phyloP scores from a whole-genome alignment of 2,329 filamentous ascomycete species.

The Fusarium graminum region DNA sequence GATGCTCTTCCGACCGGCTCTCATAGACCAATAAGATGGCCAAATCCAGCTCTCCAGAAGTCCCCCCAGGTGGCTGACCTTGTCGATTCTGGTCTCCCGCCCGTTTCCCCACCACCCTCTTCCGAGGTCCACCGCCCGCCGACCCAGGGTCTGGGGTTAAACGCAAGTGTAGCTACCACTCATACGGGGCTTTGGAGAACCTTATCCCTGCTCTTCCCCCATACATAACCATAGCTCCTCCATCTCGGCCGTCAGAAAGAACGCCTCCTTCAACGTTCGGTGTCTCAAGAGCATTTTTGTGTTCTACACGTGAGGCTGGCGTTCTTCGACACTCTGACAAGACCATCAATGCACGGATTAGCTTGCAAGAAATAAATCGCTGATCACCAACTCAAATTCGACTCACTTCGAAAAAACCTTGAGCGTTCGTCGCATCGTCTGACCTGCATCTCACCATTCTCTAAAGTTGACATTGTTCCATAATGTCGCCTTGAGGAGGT shows the following conservation, averaged over 20 bases:
- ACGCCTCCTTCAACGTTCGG: slow-evolving; percentile 36
- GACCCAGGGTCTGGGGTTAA: slow-evolving; percentile 45
- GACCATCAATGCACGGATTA: not conserved
- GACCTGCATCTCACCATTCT: slow-evolving; percentile 32
- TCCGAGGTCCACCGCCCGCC: slow-evolving; percentile 41
- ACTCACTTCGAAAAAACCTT: slow-evolving; percentile 7
- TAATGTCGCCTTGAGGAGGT: slow-evolving; percentile 44
- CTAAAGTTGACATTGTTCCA: slow-evolving; percentile 25
- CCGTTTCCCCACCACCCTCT: slow-evolving; percentile 47
- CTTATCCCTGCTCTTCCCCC: slow-evolving; percentile 42
- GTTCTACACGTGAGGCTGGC: slow-evolving; percentile 21
- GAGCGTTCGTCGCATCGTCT: slow-evolving; percentile 35
- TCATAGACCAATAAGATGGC: slow-evolving; percentile 36
- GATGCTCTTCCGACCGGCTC: slow-evolving; percentile 25
- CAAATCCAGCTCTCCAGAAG: slow-evolving; percentile 45
- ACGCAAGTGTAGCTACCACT: slow-evolving; percentile 25
- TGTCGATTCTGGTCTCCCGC: slow-evolving; percentile 29
- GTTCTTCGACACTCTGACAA: slow-evolving; percentile 14
- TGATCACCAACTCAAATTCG: slow-evolving; percentile 5
- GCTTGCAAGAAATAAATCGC: slow-evolving; percentile 1
- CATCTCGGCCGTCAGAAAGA: slow-evolving; percentile 35
- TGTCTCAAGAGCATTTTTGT: slow-evolving; percentile 21
- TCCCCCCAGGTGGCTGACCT: slow-evolving; percentile 40
- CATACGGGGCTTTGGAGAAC: slow-evolving; percentile 26
- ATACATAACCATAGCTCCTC: slow-evolving; percentile 50